Base-by-base conservation (phyloP, 2,329 filamentous ascomycete species). In the Diaporthe citrichinensis region DNA sequence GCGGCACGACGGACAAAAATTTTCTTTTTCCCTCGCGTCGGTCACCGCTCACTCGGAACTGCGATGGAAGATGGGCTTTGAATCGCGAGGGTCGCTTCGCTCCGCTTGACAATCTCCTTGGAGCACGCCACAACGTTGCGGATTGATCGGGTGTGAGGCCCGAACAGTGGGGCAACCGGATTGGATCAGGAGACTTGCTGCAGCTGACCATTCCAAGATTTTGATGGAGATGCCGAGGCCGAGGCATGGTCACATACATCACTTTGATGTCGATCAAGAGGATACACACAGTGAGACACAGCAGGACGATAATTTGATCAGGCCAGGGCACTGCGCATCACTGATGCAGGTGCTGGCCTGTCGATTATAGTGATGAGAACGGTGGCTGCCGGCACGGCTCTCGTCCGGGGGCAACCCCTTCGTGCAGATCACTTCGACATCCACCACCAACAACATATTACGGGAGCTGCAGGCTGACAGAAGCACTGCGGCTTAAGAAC, bases 171-270 rank as follows among this genome's bases (percentile, higher is more conserved):
- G 53, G 53, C 31, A 44, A 23, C 20, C 20, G n/a, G 41, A 41
- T 17, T 31, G 23, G 65, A 53, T 53, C 65, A 68, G 49, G 44
- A 36, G 28, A 39, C 53, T 49, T 41, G 39, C 25, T n/a, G 41
- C 51, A 61, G 23, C 44, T 51, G 57, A 62, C 57, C 31, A 53
- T 72, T 51, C n/a, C 58, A 71, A 57, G 44, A 44, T 44, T 62
- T 20, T 72, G 25, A 36, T 51, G 36, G 39, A 36, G 15, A 31
- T 14, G 25, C 31, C 23, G 34, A 71, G 34, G 23, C 31, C 20
- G 31, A 28, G 57, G 28, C 74, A 71, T 55, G 3, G 49, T 69
- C 74, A 61, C 51, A 74, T 72, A 74, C 65, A 74, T 76, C 72
- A 61, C 72, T 36, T 20, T 41, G 53, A 51, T 36, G 61, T 69